Conservation (phyloP, 176 grass and related monocot species). For the Oryza meyeriana region DNA sequence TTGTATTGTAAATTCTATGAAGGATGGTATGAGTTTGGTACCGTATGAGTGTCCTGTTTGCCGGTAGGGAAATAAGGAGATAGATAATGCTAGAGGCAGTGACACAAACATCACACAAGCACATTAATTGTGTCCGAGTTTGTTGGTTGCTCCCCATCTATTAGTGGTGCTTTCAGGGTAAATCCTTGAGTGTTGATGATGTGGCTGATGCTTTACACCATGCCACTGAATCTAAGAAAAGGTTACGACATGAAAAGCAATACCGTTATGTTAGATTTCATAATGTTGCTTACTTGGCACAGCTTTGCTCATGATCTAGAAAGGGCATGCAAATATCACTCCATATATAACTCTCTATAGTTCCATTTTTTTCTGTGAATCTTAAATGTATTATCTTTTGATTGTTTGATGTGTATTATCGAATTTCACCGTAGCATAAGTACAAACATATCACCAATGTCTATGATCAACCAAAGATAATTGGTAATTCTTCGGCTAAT, state of each 20-base stretch:
- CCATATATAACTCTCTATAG: too few relatives aligned
- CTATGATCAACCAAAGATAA: too few relatives aligned
- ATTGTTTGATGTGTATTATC: too few relatives aligned
- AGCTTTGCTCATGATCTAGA: slow-evolving; percentile 89
- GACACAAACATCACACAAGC: slow-evolving; percentile 43
- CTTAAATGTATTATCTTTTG: too few relatives aligned
- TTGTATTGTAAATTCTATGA: slow-evolving; percentile 82
- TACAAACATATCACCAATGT: too few relatives aligned
- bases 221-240: slow-evolving; percentile 53
- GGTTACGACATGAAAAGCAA: slow-evolving; percentile 76
- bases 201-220: slow-evolving; percentile 52
- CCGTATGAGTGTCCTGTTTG: slow-evolving; percentile 84
- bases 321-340: too few relatives aligned
- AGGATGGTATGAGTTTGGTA: slow-evolving; percentile 89
- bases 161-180: slow-evolving; percentile 83
- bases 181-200: slow-evolving; percentile 88
- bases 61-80: slow-evolving; percentile 66
- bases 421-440: too few relatives aligned
- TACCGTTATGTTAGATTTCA: slow-evolving; percentile 76
- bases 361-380: too few relatives aligned
- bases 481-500: too few relatives aligned
- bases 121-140: slow-evolving; percentile 87
- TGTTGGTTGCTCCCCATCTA: slow-evolving; percentile 84
- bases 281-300: slow-evolving; percentile 72
- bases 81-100: slow-evolving; percentile 41